These are phyloP conservation scores for Akanthomyces muscarius DNA, from an alignment of 2,329 filamentous ascomycete genomes.

Conservation along the genomic window DNA sequence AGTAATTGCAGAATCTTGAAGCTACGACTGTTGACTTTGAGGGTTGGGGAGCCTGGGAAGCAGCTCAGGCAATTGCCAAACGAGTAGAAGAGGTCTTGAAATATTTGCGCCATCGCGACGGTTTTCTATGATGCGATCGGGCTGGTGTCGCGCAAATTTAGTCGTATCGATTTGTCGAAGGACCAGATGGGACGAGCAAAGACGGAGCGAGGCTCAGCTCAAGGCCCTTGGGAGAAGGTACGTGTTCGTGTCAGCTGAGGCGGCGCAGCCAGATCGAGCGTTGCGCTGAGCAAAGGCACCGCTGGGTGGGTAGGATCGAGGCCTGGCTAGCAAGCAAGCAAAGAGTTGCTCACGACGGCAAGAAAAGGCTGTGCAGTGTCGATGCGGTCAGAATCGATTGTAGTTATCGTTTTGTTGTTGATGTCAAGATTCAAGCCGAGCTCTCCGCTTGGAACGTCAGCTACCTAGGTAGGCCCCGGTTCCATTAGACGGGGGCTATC, in stretches of 20 bases:
- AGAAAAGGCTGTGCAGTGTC: too few relatives aligned
- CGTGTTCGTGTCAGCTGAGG: not conserved
- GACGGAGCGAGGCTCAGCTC: not conserved
- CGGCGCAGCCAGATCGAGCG: not conserved
- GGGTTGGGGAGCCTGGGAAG: slow-evolving; percentile 87
- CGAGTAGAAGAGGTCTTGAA: slow-evolving; percentile 86
- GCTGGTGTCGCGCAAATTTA: not conserved
- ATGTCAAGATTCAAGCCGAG: too few relatives aligned
- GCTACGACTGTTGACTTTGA: slow-evolving; percentile 90
- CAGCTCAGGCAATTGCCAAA: slow-evolving; percentile 94
- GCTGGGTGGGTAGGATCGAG: too few relatives aligned
- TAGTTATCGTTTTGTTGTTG: too few relatives aligned
- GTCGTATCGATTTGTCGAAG: not conserved
- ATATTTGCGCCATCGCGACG: slow-evolving; percentile 69
- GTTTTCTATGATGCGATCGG: not conserved
- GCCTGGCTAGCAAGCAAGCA: too few relatives aligned
- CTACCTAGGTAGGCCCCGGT: too few relatives aligned
- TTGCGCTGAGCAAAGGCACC: not conserved
- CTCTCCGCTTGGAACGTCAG: too few relatives aligned
- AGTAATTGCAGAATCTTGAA: slow-evolving; percentile 95
- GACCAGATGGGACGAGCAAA: not conserved
- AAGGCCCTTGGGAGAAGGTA: not conserved
- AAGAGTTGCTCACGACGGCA: too few relatives aligned
- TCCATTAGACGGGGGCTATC: too few relatives aligned
- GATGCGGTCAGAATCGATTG: too few relatives aligned